A percentile compares a stretch with the other conserved stretches of the same genome.
phyloP scores from a whole-genome alignment of 129 eudicot genomes.

The Chrysanthemum makinoi region DNA sequence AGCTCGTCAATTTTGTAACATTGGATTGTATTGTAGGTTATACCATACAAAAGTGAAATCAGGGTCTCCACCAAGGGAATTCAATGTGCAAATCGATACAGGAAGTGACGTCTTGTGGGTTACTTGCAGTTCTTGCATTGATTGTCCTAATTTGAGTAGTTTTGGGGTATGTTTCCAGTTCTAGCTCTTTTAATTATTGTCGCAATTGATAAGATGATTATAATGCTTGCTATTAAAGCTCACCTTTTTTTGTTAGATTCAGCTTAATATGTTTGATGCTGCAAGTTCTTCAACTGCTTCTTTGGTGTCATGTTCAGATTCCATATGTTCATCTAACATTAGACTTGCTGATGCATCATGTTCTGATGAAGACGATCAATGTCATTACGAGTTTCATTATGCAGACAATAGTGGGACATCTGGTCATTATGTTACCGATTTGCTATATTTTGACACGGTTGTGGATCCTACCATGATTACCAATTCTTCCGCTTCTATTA shows the following conservation, averaged over 20 bases:
- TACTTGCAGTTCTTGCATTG: slow-evolving; percentile 69
- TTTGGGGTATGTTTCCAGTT: slow-evolving; percentile 57
- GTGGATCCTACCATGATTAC: slow-evolving; percentile 62
- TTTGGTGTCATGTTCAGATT: slow-evolving; percentile 73
- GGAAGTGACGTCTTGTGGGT: slow-evolving; percentile 97
- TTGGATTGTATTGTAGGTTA: slow-evolving; percentile 41
- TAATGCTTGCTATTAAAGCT: slow-evolving; percentile 11
- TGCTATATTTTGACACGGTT: slow-evolving; percentile 75
- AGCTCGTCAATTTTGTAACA: slow-evolving; percentile 8
- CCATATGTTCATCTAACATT: slow-evolving; percentile 55
- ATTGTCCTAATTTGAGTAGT: slow-evolving; percentile 86
- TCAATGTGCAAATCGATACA: slow-evolving; percentile 90
- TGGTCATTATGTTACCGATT: slow-evolving; percentile 80
- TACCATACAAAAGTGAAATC: slow-evolving; percentile 78
- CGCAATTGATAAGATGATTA: neutral
- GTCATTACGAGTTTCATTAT: slow-evolving; percentile 69
- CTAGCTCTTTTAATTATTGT: neutral
- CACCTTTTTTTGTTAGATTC: slow-evolving; percentile 41
- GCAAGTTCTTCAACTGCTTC: slow-evolving; percentile 74
- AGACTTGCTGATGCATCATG: slow-evolving; percentile 70
- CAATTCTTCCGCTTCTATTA: slow-evolving; percentile 83
- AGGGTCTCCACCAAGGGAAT: slow-evolving; percentile 92
- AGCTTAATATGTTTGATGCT: slow-evolving; percentile 63
- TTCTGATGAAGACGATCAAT: slow-evolving; percentile 53
- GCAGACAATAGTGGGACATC: slow-evolving; percentile 97